These are phyloP conservation scores for Sextonia rubra DNA, from an alignment of 164 flowering plant genomes.

Conservation along the genomic window DNA sequence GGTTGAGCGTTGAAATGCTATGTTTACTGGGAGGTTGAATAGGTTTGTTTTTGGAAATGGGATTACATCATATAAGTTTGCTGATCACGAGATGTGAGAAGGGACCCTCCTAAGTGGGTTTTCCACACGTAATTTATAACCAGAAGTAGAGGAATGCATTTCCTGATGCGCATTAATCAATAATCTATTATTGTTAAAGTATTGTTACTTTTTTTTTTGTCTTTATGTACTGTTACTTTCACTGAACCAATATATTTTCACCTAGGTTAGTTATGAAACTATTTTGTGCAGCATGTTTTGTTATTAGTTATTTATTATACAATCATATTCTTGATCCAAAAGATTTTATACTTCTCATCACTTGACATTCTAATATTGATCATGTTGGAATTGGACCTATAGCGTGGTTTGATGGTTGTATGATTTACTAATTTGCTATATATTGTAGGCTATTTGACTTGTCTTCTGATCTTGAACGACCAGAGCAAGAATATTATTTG, in stretches of 20 bases:
- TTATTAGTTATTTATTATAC: neutral
- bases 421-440: neutral
- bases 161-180: neutral
- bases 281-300: neutral
- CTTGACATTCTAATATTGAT: neutral
- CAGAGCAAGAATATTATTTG: conserved; percentile 88
- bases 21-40: too few species aligned
- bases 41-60: too few species aligned
- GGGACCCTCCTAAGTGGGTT: neutral
- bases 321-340: neutral
- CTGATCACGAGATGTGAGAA: too few species aligned
- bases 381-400: neutral
- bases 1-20: too few species aligned
- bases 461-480: conserved; percentile 49
- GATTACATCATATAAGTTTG: too few species aligned
- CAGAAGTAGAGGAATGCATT: neutral
- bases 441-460: conserved; percentile 70
- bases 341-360: neutral
- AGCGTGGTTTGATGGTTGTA: neutral
- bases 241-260: neutral
- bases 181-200: neutral
- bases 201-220: neutral
- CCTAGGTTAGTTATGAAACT: neutral
- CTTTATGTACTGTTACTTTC: too few species aligned
- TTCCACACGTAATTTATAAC: neutral